phyloP scores from a whole-genome alignment of 1,284 basidiomycete genomes.

The Grifola frondosa region DNA sequence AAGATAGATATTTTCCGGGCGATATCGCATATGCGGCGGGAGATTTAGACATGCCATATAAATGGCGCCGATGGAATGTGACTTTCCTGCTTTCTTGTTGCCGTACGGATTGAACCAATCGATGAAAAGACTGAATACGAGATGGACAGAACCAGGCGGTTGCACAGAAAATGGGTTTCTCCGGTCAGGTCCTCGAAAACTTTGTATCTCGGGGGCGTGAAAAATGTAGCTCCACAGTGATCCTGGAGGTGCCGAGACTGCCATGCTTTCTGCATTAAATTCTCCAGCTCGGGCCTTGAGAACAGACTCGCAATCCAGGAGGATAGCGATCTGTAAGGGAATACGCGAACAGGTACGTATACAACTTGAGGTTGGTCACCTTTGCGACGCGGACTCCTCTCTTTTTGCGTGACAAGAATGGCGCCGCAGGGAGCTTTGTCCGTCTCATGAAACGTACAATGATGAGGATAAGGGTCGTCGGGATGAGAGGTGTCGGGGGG shows the following conservation, averaged over 20 bases:
- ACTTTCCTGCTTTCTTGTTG: conserved; percentile 16
- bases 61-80: conserved; percentile 10
- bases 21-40: conserved; percentile 15
- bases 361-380: neutral
- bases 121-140: conserved; percentile 12
- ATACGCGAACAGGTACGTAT: conserved; percentile 1
- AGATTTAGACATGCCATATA: conserved; percentile 10
- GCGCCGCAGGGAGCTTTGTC: neutral
- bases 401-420: neutral
- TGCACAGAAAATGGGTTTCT: conserved; percentile 3
- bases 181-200: conserved; percentile 8
- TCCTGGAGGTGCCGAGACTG: neutral
- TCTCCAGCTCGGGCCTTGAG: neutral
- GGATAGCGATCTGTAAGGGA: conserved; percentile 1
- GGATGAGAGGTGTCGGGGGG: neutral
- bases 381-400: neutral
- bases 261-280: neutral
- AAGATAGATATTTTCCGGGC: conserved; percentile 9
- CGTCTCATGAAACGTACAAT: neutral
- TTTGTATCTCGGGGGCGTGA: conserved; percentile 3
- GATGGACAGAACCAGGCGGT: neutral
- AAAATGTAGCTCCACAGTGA: conserved; percentile 5
- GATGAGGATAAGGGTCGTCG: conserved; percentile 2
- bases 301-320: conserved; percentile 4
- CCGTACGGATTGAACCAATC: conserved; percentile 16